These are phyloP conservation scores for Phaeosphaeria sp. DNA, from an alignment of 2,329 filamentous ascomycete species.

Conservation along the genomic window DNA sequence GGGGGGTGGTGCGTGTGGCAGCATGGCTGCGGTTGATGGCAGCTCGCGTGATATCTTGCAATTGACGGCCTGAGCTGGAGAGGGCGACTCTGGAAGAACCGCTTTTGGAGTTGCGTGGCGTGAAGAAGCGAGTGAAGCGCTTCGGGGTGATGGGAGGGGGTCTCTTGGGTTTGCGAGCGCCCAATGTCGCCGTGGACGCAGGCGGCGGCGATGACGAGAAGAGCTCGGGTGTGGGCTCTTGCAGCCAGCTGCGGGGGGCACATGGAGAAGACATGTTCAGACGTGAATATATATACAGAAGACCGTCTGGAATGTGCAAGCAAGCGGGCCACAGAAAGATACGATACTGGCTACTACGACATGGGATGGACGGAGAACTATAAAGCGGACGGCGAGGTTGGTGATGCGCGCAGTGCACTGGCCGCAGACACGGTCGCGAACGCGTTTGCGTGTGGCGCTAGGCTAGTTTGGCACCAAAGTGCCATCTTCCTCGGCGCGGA, in stretches of 20 bases:
- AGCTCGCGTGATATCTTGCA: constrained; percentile 58
- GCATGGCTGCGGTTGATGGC: constrained; percentile 50
- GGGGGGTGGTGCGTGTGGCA: constrained; percentile 37
- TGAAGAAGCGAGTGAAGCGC: constrained; percentile 60
- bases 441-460: constrained; percentile 4
- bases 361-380: constrained; percentile 15
- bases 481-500: too few relatives aligned
- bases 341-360: constrained; percentile 1
- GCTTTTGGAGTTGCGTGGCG: constrained; percentile 49
- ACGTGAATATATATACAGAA: constrained; percentile 11
- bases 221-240: constrained; percentile 44
- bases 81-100: constrained; percentile 33
- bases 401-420: constrained; percentile 6
- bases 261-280: constrained; percentile 37
- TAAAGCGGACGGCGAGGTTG: constrained; percentile 1
- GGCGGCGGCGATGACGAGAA: constrained; percentile 49
- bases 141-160: constrained; percentile 59
- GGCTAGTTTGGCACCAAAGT: too few relatives aligned
- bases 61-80: constrained; percentile 52
- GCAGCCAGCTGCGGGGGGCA: constrained; percentile 26
- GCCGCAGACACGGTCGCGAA: constrained; percentile 16
- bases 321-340: constrained; percentile 3
- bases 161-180: constrained; percentile 51
- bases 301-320: constrained; percentile 8
- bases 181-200: constrained; percentile 32